Evolutionary conservation across 441 rosid genomes (phyloP).

Genomic region (Biscutella laevigata): DNA sequence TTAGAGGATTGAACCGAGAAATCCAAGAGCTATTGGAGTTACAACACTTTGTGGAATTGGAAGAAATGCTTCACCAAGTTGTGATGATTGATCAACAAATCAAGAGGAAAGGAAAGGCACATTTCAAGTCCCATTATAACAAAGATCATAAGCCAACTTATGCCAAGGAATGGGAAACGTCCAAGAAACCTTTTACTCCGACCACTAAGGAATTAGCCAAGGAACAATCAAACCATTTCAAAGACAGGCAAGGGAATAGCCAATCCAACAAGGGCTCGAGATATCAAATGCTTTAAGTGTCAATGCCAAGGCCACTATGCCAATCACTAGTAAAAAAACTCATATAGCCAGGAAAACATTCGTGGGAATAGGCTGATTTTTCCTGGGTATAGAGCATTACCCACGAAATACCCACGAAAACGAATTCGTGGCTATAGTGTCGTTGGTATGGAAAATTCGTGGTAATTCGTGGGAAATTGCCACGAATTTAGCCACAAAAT

Average conservation of each 20-base stretch:
- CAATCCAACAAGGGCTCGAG: neutral
- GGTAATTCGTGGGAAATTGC: too few species aligned
- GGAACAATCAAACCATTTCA: rapidly evolving
- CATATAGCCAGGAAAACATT: too few species aligned
- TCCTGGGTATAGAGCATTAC: too few species aligned
- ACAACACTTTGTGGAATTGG: neutral
- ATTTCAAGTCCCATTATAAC: too few species aligned
- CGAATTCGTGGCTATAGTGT: too few species aligned
- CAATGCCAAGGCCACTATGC: too few species aligned
- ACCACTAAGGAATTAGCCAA: rapidly evolving
- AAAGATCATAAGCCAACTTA: too few species aligned
- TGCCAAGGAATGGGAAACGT: neutral
- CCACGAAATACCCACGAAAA: too few species aligned
- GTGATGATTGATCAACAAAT: neutral
- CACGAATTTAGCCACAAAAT: too few species aligned
- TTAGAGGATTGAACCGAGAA: neutral
- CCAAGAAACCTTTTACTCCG: neutral
- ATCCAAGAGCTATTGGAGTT: neutral
- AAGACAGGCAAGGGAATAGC: neutral
- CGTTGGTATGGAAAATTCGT: too few species aligned
- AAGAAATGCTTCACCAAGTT: neutral
- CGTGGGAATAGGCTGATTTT: too few species aligned
- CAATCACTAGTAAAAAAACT: too few species aligned
- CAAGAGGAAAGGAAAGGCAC: neutral
- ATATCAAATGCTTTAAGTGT: neutral